phyloP scores from a whole-genome alignment of 352 stramenopile genomes.

The Aphanomyces invadans region DNA sequence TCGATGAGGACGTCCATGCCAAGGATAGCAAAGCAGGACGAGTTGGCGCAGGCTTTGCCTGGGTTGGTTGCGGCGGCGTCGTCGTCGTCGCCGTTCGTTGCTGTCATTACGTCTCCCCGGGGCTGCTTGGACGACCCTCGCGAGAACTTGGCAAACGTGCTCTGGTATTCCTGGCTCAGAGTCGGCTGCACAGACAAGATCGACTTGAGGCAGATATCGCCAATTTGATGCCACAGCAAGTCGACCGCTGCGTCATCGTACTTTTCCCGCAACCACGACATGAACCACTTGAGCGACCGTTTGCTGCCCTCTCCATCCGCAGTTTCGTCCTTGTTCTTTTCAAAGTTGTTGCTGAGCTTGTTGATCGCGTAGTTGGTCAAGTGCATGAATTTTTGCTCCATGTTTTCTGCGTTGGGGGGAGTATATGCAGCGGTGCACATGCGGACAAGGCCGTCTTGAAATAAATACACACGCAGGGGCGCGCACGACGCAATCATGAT shows the following conservation, averaged over 20 bases:
- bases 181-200: conserved; percentile 90
- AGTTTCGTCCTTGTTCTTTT: conserved; percentile 57
- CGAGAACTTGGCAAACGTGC: conserved; percentile 76
- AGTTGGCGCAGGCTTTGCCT: neutral
- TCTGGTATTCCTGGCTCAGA: conserved; percentile 88
- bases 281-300: conserved; percentile 87
- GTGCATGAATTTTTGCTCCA: conserved; percentile 87
- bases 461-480: conserved; percentile 85
- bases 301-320: conserved; percentile 75
- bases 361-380: conserved; percentile 91
- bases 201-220: conserved; percentile 91
- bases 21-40: conserved; percentile 81
- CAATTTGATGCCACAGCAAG: conserved; percentile 87
- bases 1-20: conserved; percentile 97
- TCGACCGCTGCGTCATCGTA: conserved; percentile 57
- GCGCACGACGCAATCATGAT: conserved; percentile 81
- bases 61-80: conserved; percentile 1
- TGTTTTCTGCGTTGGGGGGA: conserved; percentile 68
- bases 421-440: conserved; percentile 88
- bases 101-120: conserved; percentile 26
- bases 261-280: conserved; percentile 76
- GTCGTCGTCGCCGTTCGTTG: conserved; percentile 10
- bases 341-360: conserved; percentile 84
- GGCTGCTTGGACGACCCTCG: conserved; percentile 30
- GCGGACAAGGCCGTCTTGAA: conserved; percentile 84